phyloP scores from a whole-genome alignment of 192 early-diverging fungal genomes.

The Coemansia aciculifera region DNA sequence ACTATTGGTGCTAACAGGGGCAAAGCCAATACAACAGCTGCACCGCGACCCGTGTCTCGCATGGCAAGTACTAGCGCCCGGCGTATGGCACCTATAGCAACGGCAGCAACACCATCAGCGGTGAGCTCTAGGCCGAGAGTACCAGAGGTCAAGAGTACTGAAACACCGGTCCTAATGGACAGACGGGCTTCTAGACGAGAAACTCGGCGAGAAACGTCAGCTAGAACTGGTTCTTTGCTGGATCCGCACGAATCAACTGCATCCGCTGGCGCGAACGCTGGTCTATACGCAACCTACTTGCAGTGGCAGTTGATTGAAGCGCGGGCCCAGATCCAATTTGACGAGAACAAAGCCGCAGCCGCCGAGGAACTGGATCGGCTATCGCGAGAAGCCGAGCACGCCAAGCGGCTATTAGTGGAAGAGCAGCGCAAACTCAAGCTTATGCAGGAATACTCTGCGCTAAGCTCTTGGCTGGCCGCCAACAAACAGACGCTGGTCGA shows the following conservation, averaged over 20 bases:
- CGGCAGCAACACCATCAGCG: neutral
- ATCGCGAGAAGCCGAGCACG: conserved; percentile 19
- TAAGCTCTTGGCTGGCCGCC: conserved; percentile 25
- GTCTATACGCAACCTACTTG: conserved; percentile 17
- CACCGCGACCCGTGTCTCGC: conserved; percentile 7
- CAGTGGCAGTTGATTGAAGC: conserved; percentile 49
- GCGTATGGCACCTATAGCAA: neutral
- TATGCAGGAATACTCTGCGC: conserved; percentile 33
- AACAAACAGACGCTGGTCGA: conserved; percentile 19
- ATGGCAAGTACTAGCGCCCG: neutral
- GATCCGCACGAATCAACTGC: neutral
- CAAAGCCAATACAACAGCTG: neutral
- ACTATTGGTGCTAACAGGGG: neutral
- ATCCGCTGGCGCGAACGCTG: neutral
- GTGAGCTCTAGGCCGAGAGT: neutral
- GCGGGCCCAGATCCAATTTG: conserved; percentile 34
- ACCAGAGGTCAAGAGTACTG: neutral
- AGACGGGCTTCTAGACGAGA: conserved; percentile 3
- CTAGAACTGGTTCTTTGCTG: neutral
- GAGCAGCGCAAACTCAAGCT: conserved; percentile 45
- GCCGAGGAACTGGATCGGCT: conserved; percentile 20
- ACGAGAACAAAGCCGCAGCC: conserved; percentile 33
- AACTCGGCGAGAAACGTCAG: neutral
- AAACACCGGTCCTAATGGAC: neutral
- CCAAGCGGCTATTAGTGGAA: conserved; percentile 10